phyloP scores from a whole-genome alignment of 2,329 filamentous ascomycete genomes.

The Colletotrichum salicis region DNA sequence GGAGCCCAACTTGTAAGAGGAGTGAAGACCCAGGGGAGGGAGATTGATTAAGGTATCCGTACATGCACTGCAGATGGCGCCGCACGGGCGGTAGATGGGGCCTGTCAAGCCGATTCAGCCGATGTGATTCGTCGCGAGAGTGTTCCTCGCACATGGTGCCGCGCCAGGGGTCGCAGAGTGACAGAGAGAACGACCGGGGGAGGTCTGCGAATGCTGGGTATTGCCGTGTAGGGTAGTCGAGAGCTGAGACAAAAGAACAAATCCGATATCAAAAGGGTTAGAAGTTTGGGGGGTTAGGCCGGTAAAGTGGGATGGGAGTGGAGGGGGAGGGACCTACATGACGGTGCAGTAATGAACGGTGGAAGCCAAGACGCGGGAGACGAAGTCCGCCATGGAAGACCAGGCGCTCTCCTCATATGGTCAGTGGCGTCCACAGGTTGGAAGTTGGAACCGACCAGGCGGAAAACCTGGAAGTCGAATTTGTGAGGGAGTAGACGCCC shows the following conservation, averaged over 20 bases:
- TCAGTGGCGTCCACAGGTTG: neutral
- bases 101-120: conserved; percentile 19
- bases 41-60: conserved; percentile 11
- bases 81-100: conserved; percentile 25
- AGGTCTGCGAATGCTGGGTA: neutral
- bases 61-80: conserved; percentile 9
- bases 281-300: neutral
- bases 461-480: neutral
- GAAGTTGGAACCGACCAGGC: neutral
- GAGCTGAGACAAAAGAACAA: conserved; percentile 13
- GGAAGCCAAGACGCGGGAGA: neutral
- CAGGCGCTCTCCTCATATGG: neutral
- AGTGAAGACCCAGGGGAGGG: neutral
- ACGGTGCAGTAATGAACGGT: neutral
- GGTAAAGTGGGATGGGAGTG: neutral
- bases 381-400: neutral
- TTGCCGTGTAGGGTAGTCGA: neutral
- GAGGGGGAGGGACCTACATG: neutral
- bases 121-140: conserved; percentile 11
- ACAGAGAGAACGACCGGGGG: conserved; percentile 12
- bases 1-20: neutral
- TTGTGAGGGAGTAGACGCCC: neutral
- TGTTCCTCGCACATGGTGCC: conserved; percentile 5
- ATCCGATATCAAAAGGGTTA: conserved; percentile 10
- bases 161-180: conserved; percentile 29